Evolutionary conservation across 2,329 filamentous ascomycete species (phyloP), one percentile per base, ranked within the genome.

Genomic region (Cordyceps javanica): DNA sequence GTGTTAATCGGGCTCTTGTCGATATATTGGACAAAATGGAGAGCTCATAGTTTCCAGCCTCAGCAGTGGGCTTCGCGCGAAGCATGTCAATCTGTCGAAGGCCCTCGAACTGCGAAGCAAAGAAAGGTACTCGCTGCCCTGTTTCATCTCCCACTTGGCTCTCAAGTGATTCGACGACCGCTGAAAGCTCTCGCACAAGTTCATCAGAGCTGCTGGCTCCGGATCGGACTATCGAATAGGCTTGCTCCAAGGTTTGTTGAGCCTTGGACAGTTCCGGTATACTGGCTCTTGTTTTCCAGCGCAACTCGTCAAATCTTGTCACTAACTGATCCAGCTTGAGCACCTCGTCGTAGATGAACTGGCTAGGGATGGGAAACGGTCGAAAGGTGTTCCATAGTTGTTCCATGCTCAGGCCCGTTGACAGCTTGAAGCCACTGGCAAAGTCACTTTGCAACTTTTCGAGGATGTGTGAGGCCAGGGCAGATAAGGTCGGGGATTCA

Each of bases 361-460:
- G 68, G 19, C 77, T 76, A 2, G 77, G 71, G 23, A 86, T 75
- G 5, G 83, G 78, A 11, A 75, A 69, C 0, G 91, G 90, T 55
- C 88, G 82, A 66, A 95, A 82, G 1, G 76, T 66, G 42, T 82
- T 81, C 93, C 92, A 96, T 5, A 96, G 77, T 9, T 75, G 70
- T 67, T 94, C 89, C 89, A 95, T 94, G 62, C 84, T 87, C 13
- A 91, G 75, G 0, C 91, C 91, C 2, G 88, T 91, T 0, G 78
- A 85, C 14, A 95, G 74, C 57, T 85, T 84, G 73, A 91, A 92
- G 2, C 83, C 85, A 16, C 83, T 79, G 25, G 82, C 79, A 66
- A 96, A 93, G 51, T 79, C 78, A 39, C 73, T 73, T 44, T 79
- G 72, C 2, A 87, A 65, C 6, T 71, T 75, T 0, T 70, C 65